A percentile compares a stretch with the other conserved stretches of the same genome.
Conservation (phyloP, 257 asterid species). For the Solanum chiquidenum region DNA sequence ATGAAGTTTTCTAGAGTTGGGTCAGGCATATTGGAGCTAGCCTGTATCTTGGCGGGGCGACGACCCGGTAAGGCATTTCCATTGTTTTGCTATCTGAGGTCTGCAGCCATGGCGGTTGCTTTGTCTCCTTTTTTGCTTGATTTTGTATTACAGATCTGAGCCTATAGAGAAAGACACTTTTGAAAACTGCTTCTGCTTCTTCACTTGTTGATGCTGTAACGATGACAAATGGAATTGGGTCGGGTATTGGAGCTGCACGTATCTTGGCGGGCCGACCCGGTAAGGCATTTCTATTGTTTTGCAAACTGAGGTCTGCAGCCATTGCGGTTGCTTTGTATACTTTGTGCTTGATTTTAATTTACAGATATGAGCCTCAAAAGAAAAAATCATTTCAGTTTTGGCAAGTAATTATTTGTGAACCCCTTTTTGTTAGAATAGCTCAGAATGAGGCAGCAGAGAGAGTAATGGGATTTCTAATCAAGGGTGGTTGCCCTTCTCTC, state of each 20-base stretch:
- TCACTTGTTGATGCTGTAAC: not conserved
- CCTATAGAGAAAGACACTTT: not conserved
- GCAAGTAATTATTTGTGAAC: not conserved
- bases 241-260: not conserved
- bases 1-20: not conserved
- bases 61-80: not conserved
- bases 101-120: not conserved
- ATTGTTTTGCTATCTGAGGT: not conserved
- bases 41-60: not conserved
- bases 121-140: not conserved
- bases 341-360: not conserved
- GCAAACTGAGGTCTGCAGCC: not conserved
- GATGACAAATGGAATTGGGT: not conserved
- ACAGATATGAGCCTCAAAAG: not conserved
- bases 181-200: not conserved
- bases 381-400: not conserved
- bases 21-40: not conserved
- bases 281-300: not conserved
- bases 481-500: conserved; percentile 50
- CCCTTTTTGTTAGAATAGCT: not conserved
- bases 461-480: conserved; percentile 8
- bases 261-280: not conserved
- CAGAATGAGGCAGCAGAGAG: not conserved
- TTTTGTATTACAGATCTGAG: not conserved
- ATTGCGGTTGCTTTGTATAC: not conserved